These are phyloP conservation scores for Colletotrichum camelliae DNA, from an alignment of 2,329 filamentous ascomycete genomes.

Conservation along the genomic window DNA sequence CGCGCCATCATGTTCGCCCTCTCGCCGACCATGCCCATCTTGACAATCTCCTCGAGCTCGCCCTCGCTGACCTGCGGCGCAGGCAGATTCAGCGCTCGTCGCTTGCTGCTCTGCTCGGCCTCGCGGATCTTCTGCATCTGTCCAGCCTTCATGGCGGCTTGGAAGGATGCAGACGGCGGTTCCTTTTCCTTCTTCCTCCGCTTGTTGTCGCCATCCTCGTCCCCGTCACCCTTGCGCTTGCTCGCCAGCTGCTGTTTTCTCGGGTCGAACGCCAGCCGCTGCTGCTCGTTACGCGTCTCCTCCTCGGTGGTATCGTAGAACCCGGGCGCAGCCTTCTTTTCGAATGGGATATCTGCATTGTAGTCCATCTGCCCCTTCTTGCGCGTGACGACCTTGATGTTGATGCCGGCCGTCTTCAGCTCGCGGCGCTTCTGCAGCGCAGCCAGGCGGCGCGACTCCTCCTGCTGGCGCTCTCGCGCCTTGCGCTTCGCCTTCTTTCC, in stretches of 20 bases:
- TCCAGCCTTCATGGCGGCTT: constrained; percentile 89
- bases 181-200: constrained; percentile 89
- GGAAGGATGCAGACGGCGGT: constrained; percentile 76
- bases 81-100: constrained; percentile 81
- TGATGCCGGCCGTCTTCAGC: constrained; percentile 96
- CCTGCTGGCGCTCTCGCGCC: constrained; percentile 91
- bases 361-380: constrained; percentile 99
- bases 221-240: constrained; percentile 91
- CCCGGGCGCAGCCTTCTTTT: constrained; percentile 85
- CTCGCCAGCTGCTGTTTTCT: constrained; percentile 88
- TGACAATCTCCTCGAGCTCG: constrained; percentile 96
- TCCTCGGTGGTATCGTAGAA: constrained; percentile 96
- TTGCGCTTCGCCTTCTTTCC: constrained; percentile 99
- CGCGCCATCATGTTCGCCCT: constrained; percentile 78
- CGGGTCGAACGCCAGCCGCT: constrained; percentile 87
- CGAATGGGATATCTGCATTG: constrained; percentile 98
- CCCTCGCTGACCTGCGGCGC: constrained; percentile 90
- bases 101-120: constrained; percentile 95
- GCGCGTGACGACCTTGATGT: constrained; percentile 90
- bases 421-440: constrained; percentile 94
- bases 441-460: constrained; percentile 89
- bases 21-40: constrained; percentile 96
- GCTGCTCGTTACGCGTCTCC: constrained; percentile 77
- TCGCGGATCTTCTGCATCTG: constrained; percentile 95
- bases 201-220: constrained; percentile 80